phyloP scores from a whole-genome alignment of 2,329 filamentous ascomycete species.

The Fusarium albosuccineum region DNA sequence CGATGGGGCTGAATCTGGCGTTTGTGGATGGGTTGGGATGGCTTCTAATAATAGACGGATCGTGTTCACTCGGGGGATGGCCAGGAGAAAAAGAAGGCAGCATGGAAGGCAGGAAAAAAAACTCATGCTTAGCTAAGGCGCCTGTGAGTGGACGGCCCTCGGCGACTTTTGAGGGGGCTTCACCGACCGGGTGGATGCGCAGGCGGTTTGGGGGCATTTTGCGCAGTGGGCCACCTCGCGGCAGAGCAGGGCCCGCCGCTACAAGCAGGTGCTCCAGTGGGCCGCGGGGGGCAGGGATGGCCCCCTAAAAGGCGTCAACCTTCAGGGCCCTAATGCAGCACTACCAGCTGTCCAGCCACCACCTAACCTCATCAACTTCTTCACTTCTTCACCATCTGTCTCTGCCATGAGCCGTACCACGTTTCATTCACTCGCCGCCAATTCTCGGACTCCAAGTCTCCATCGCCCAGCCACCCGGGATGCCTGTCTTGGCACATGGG shows the following conservation, averaged over 20 bases:
- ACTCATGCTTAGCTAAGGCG: constrained; percentile 38
- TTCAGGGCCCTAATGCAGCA: constrained; percentile 10
- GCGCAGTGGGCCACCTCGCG: constrained; percentile 24
- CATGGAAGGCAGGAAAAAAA: constrained; percentile 38
- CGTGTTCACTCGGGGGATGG: constrained; percentile 46
- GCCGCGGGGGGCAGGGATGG: background rate
- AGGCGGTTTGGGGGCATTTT: background rate
- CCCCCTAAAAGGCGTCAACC: constrained; percentile 30
- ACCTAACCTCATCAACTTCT: constrained; percentile 19
- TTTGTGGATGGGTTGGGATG: constrained; percentile 41
- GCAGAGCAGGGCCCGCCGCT: constrained; percentile 9
- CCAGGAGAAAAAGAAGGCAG: constrained; percentile 45
- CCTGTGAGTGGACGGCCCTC: constrained; percentile 10
- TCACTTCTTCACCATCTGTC: constrained; percentile 12
- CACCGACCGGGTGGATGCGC: constrained; percentile 28
- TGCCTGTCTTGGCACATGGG: constrained; percentile 7
- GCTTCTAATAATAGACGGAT: constrained; percentile 51
- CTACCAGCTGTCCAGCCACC: constrained; percentile 31
- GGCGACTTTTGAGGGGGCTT: constrained; percentile 2
- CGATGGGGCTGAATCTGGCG: constrained; percentile 50
- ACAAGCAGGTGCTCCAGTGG: too few relatives aligned
- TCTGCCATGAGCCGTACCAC: constrained; percentile 13
- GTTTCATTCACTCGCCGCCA: constrained; percentile 1
- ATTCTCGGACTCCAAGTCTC: background rate
- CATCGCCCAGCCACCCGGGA: constrained; percentile 1